A percentile compares a stretch with the other conserved stretches of the same genome.
phyloP scores from a whole-genome alignment of 1,139 yeast genomes.

The Diutina sp. region DNA sequence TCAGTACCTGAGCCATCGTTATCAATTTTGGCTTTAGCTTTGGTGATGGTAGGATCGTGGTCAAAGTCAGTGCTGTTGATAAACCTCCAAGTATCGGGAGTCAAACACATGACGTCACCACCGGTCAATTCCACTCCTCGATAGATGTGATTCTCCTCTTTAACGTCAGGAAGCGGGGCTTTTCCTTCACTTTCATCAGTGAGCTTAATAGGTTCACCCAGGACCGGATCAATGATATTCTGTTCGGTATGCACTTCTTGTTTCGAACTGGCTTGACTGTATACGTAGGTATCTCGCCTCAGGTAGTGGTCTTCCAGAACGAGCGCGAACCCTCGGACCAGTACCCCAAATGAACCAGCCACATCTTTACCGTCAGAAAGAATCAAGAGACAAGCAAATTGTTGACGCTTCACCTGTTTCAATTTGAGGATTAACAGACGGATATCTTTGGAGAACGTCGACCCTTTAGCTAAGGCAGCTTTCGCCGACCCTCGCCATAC shows the following conservation, averaged over 20 bases:
- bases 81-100: conserved; percentile 16
- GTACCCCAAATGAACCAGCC: conserved; percentile 40
- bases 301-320: conserved; percentile 36
- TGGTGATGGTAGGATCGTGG: conserved; percentile 11
- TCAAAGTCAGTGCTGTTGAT: conserved; percentile 25
- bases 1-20: conserved; percentile 2
- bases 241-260: conserved; percentile 42
- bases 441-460: conserved; percentile 34
- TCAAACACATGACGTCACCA: conserved; percentile 15
- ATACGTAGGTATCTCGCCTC: conserved; percentile 24
- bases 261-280: conserved; percentile 37
- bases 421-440: conserved; percentile 38
- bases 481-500: background rate
- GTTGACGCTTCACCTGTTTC: conserved; percentile 49
- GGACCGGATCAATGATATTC: conserved; percentile 7
- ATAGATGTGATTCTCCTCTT: background rate
- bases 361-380: conserved; percentile 24
- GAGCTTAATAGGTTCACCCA: background rate
- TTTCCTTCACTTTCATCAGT: background rate
- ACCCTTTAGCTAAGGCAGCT: conserved; percentile 7
- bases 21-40: conserved; percentile 11
- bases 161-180: background rate
- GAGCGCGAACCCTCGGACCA: conserved; percentile 62
- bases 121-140: conserved; percentile 22
- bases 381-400: conserved; percentile 45